phyloP scores from a whole-genome alignment of 2,329 filamentous ascomycete genomes.

The Aspergillus novofumigatus region DNA sequence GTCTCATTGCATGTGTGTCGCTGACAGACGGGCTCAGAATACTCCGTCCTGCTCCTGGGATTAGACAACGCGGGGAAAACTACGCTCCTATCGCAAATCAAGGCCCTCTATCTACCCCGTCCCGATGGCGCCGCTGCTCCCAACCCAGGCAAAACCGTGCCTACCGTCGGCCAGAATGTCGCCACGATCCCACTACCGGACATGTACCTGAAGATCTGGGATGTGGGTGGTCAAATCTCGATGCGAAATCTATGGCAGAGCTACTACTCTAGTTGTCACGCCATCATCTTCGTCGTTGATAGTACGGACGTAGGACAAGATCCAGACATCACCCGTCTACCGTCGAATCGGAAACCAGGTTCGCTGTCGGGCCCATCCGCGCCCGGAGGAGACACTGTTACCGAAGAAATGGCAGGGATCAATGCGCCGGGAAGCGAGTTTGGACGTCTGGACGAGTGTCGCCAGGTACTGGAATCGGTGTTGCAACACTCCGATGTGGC shows the following conservation, averaged over 20 bases:
- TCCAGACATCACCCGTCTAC: constrained; percentile 59
- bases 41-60: constrained; percentile 92
- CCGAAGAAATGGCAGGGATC: constrained; percentile 33
- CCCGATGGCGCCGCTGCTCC: constrained; percentile 41
- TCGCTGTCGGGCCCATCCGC: constrained; percentile 20
- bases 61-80: constrained; percentile 99
- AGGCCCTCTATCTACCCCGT: constrained; percentile 65
- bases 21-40: constrained; percentile 57
- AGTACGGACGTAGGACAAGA: constrained; percentile 83
- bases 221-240: constrained; percentile 88
- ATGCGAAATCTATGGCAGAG: constrained; percentile 90
- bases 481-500: constrained; percentile 82
- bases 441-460: constrained; percentile 75
- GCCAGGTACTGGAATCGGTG: constrained; percentile 83
- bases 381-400: constrained; percentile 19
- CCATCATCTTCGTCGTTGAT: constrained; percentile 97
- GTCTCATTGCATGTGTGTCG: not conserved
- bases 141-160: constrained; percentile 78
- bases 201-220: constrained; percentile 98
- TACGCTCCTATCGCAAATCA: constrained; percentile 94
- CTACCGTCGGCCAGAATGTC: constrained; percentile 96
- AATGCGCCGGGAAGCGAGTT: constrained; percentile 35
- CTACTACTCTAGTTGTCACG: constrained; percentile 91
- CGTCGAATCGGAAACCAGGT: constrained; percentile 24
- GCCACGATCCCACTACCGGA: constrained; percentile 84